A percentile compares a stretch with the other conserved stretches of the same genome.
These are phyloP conservation scores for Isatis tinctoria DNA, from an alignment of 345 rosid species.

Conservation along the genomic window DNA sequence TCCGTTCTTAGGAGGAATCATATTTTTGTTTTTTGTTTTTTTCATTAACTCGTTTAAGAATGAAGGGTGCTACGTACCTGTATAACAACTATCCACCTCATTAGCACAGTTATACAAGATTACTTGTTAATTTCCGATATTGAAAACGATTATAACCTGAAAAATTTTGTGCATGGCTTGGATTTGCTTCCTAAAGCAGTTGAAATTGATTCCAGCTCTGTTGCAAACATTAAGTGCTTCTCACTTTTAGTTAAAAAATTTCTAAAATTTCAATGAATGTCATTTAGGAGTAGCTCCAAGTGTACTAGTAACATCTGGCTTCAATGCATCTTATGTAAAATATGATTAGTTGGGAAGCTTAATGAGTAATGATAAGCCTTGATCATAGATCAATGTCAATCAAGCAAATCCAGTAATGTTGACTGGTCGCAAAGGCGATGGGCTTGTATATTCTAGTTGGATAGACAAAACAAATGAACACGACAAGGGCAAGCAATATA, in stretches of 20 bases:
- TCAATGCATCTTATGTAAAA: background rate
- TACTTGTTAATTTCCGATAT: constrained; percentile 4
- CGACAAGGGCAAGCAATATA: background rate
- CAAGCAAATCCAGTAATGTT: background rate
- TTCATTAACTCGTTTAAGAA: constrained; percentile 7
- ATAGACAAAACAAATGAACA: background rate
- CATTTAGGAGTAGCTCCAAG: background rate
- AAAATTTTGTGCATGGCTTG: constrained; percentile 99
- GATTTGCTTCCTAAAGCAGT: constrained; percentile 99
- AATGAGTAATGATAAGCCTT: background rate
- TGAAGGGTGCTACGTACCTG: constrained; percentile 18
- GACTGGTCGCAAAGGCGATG: background rate
- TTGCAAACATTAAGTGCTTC: constrained; percentile 57
- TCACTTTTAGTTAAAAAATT: constrained; percentile 17
- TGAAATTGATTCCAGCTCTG: constrained; percentile 82
- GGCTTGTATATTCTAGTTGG: background rate
- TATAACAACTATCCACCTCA: constrained; percentile 27
- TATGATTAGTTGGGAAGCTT: background rate
- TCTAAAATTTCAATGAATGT: constrained; percentile 4
- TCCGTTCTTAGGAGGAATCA: constrained; percentile 3
- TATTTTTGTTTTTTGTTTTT: background rate
- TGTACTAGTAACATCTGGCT: background rate
- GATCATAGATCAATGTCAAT: constrained; percentile 5
- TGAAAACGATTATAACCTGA: constrained; percentile 82
- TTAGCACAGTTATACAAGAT: constrained; percentile 6